A percentile compares a stretch with the other conserved stretches of the same genome.
Conservation (phyloP, 2,329 filamentous ascomycete species). For the Trichoderma semiorbis region DNA sequence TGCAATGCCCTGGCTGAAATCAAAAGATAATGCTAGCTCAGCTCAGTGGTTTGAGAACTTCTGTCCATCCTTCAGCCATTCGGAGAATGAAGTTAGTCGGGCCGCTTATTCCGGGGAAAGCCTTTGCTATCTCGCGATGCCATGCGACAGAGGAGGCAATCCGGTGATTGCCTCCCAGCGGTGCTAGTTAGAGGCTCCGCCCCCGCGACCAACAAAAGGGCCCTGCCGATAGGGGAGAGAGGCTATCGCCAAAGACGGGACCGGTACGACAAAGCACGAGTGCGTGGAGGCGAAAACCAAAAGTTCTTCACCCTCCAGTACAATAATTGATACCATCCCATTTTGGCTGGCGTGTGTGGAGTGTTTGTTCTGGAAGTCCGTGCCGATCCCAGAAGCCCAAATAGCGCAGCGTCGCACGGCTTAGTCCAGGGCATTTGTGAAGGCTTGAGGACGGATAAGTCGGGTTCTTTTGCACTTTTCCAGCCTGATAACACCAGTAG, state of each 20-base stretch:
- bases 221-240: slow-evolving; percentile 2
- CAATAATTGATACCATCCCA: background rate
- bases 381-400: slow-evolving; percentile 5
- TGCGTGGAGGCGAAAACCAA: slow-evolving; percentile 1
- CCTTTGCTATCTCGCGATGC: background rate
- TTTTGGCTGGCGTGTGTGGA: slow-evolving; percentile 1
- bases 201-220: background rate
- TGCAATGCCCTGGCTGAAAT: background rate
- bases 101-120: background rate
- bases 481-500: slow-evolving; percentile 1
- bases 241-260: background rate
- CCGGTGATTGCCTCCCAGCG: background rate
- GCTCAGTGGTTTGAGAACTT: slow-evolving; percentile 11
- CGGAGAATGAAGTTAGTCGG: background rate
- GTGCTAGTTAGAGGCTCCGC: background rate
- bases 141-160: background rate
- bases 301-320: background rate
- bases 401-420: background rate
- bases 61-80: slow-evolving; percentile 13
- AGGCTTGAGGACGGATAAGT: slow-evolving; percentile 1
- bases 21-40: slow-evolving; percentile 9
- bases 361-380: background rate
- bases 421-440: background rate
- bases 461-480: slow-evolving; percentile 11
- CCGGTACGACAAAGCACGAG: background rate